phyloP scores from a whole-genome alignment of 2,329 filamentous ascomycete genomes.

The Teratosphaeria nubilosa region DNA sequence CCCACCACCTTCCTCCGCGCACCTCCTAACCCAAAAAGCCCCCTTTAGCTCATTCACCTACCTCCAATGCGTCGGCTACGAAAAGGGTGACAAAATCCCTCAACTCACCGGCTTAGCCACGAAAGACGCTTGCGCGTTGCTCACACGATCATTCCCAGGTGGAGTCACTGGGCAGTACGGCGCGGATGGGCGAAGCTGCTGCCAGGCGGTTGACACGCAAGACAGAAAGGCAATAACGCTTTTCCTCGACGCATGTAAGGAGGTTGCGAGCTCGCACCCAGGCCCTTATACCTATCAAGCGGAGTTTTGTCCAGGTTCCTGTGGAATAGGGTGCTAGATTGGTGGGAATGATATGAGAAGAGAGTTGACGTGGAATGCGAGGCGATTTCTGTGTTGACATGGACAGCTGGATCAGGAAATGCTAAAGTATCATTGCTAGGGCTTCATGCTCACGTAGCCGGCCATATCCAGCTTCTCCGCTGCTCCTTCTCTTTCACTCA shows the following conservation, averaged over 20 bases:
- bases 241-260: background rate
- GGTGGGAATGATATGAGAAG: too few species aligned
- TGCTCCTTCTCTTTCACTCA: background rate
- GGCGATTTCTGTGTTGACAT: too few species aligned
- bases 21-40: too few species aligned
- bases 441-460: background rate
- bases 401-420: too few species aligned
- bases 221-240: background rate
- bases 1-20: too few species aligned
- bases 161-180: background rate
- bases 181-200: background rate
- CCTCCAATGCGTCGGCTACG: background rate
- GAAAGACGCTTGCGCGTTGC: background rate
- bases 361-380: too few species aligned
- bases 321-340: too few species aligned
- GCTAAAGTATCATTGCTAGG: background rate
- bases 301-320: background rate
- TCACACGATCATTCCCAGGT: background rate
- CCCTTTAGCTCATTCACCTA: background rate
- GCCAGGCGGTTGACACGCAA: background rate
- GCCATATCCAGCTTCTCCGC: background rate
- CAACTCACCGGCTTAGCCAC: background rate
- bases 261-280: background rate
- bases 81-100: background rate
- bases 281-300: background rate